Base-by-base conservation (phyloP, 2,329 filamentous ascomycete genomes). In the Exophiala viscosa region DNA sequence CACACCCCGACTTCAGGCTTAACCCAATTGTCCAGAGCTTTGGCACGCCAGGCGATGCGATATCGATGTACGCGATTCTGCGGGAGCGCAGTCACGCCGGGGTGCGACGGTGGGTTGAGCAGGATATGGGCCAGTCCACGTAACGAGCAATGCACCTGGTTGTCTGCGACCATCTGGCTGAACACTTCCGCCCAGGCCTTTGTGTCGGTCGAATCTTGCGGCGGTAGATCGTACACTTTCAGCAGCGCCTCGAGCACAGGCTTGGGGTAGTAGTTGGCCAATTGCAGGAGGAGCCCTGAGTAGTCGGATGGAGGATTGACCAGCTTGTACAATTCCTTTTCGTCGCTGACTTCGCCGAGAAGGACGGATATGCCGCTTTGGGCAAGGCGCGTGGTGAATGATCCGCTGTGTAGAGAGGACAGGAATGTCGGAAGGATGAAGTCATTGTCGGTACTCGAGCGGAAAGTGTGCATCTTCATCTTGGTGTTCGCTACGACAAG, bases 401-500 rank as follows among this genome's bases (percentile, higher is more conserved):
- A 56, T 0, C 68, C 67, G 39, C 64, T 65, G 28, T 65, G 63
- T 10, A 73, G 61, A 15, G 75, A 74, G 1, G 70, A 62, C 1
- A 70, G 65, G 58, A 76, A 70, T 0, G 65, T 67, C 0, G 63
- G 51, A 7, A 68, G 66, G 14, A 76, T 66, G 50, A 76, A 76
- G 1, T 68, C 31, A 6, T 66, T 65, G 42, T 76, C 72, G 0
- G 73, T 76, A 5, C 74, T 66, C 1, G 73, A 70, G 1, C 74
- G 70, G 64, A 76, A 77, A 0, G 73, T 76, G 54, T 76, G 73
- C 41, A 73, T 66, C 49, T 74, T 67, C 28, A 76, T 60, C 7
- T 70, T 58, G n/a, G 64, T 61, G 13, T 75, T 66, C 0, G 67
- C 65, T 2, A 56, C 54, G 1, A 72, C 58, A 2, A 76, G 62